These are phyloP conservation scores for Ophiostoma sp. DNA, from an alignment of 2,329 filamentous ascomycete genomes.

Conservation along the genomic window DNA sequence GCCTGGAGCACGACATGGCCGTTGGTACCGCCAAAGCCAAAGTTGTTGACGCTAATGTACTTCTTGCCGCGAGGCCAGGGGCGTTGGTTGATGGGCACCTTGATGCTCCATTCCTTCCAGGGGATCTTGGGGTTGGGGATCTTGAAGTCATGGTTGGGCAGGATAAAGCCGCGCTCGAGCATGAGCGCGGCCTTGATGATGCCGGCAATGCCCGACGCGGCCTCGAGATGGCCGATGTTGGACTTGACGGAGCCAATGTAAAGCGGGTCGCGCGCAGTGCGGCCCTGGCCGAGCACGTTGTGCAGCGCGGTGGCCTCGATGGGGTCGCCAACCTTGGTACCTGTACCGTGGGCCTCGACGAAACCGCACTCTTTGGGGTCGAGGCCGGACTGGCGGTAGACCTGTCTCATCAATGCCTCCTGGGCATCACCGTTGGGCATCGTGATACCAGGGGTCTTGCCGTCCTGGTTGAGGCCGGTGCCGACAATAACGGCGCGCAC, in stretches of 20 bases:
- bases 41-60: conserved; percentile 42
- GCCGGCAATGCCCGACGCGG: conserved; percentile 45
- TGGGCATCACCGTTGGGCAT: conserved; percentile 47
- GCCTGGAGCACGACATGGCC: conserved; percentile 41
- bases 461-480: conserved; percentile 47
- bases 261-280: conserved; percentile 24
- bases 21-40: conserved; percentile 43
- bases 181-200: conserved; percentile 42
- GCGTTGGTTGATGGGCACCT: conserved; percentile 32
- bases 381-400: conserved; percentile 41
- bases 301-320: conserved; percentile 41
- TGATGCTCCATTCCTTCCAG: conserved; percentile 34
- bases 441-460: conserved; percentile 48
- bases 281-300: conserved; percentile 35
- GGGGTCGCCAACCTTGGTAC: conserved; percentile 31
- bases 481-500: conserved; percentile 46
- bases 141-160: conserved; percentile 42
- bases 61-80: conserved; percentile 39
- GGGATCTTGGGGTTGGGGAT: conserved; percentile 38
- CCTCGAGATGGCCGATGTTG: conserved; percentile 46
- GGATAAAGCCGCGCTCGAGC: conserved; percentile 37
- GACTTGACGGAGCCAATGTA: conserved; percentile 42
- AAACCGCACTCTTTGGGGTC: conserved; percentile 41
- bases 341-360: conserved; percentile 44
- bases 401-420: conserved; percentile 39